Percentiles rank a stretch among this genome's conserved stretches.
These are phyloP conservation scores for Terana coerulea DNA, from an alignment of 768 basidiomycete genomes.

Conservation along the genomic window DNA sequence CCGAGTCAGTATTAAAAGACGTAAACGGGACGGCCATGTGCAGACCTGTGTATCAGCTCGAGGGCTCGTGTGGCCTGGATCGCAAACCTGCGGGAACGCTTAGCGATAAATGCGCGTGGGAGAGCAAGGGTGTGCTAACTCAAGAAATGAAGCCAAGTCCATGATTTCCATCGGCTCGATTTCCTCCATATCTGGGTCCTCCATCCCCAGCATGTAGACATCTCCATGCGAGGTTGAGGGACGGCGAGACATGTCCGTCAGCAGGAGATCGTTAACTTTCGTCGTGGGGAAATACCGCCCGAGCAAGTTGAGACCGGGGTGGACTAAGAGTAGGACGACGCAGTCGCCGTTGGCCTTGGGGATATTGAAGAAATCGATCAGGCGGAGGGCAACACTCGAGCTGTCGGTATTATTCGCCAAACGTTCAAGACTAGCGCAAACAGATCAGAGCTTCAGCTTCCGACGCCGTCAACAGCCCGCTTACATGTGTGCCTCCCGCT, in stretches of 20 bases:
- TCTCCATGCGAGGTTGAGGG: slow-evolving; percentile 44
- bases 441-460: no score
- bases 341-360: slow-evolving; percentile 63
- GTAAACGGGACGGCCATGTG: neutral
- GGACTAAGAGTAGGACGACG: slow-evolving; percentile 65
- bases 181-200: slow-evolving; percentile 47
- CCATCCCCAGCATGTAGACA: slow-evolving; percentile 44
- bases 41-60: slow-evolving; percentile 56
- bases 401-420: slow-evolving; percentile 48
- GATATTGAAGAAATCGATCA: slow-evolving; percentile 66
- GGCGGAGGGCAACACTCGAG: slow-evolving; percentile 47
- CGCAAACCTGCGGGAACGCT: slow-evolving; percentile 48
- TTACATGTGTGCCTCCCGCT: slow-evolving; percentile 71
- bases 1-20: slow-evolving; percentile 1
- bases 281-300: slow-evolving; percentile 66
- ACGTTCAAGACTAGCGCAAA: slow-evolving; percentile 40
- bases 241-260: slow-evolving; percentile 50
- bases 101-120: neutral
- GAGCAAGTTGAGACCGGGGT: slow-evolving; percentile 66
- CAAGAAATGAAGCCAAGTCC: slow-evolving; percentile 74
- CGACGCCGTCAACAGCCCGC: slow-evolving; percentile 23
- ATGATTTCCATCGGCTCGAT: slow-evolving; percentile 64
- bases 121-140: slow-evolving; percentile 37
- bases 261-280: slow-evolving; percentile 63
- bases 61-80: slow-evolving; percentile 73